Percentiles rank a stretch among this genome's conserved stretches.
phyloP scores from a whole-genome alignment of 108 stramenopile genomes.

The Stephanodiscus minutulus region DNA sequence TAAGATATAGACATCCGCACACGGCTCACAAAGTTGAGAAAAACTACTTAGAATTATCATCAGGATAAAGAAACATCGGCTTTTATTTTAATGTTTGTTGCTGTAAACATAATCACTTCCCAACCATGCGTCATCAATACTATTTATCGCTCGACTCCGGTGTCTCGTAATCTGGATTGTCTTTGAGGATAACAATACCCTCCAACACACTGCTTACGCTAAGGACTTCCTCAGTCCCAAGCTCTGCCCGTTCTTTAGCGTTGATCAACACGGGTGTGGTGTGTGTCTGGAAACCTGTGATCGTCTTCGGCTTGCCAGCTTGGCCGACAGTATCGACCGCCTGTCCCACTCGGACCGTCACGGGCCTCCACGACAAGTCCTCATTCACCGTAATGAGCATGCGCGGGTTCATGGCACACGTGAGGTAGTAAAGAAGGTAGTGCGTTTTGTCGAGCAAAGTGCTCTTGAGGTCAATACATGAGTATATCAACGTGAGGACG shows the following conservation, averaged over 20 bases:
- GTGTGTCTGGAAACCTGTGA: slow-evolving; percentile 99
- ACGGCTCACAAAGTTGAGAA: background rate
- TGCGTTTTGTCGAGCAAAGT: slow-evolving; percentile 97
- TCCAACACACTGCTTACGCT: slow-evolving; percentile 89
- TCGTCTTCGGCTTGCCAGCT: slow-evolving; percentile 99
- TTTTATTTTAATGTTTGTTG: background rate
- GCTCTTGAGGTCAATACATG: slow-evolving; percentile 91
- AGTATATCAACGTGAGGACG: slow-evolving; percentile 89
- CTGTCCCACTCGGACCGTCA: slow-evolving; percentile 98
- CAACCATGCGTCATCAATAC: background rate
- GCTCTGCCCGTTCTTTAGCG: slow-evolving; percentile 94
- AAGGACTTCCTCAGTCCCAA: slow-evolving; percentile 94
- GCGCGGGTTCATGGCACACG: slow-evolving; percentile 96
- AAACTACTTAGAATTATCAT: background rate
- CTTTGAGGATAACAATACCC: slow-evolving; percentile 94
- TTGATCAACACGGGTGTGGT: slow-evolving; percentile 97
- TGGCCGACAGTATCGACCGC: slow-evolving; percentile 99
- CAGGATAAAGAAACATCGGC: background rate
- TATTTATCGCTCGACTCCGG: slow-evolving; percentile 26
- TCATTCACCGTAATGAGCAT: slow-evolving; percentile 98
- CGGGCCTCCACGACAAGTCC: slow-evolving; percentile 80
- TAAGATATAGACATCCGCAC: no score
- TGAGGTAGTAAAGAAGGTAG: slow-evolving; percentile 95
- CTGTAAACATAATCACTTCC: slow-evolving; percentile 6
- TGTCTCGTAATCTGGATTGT: slow-evolving; percentile 86